Conservation (phyloP, 129 eudicot genomes). For the Tagetes erecta region DNA sequence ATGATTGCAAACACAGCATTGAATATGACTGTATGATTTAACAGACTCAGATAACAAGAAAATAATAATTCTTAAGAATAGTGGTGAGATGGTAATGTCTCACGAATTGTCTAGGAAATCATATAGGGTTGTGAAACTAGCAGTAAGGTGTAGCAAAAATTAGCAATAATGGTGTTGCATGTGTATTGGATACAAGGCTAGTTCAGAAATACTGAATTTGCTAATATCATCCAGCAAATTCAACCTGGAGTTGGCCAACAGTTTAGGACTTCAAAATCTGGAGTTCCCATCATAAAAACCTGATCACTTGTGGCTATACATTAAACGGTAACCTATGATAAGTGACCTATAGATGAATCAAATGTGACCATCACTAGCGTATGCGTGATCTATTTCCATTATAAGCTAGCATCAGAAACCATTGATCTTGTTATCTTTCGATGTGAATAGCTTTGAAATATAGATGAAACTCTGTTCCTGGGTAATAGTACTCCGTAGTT, state of each 20-base stretch:
- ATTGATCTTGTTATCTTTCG: too few relatives aligned
- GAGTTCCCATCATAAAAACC: too few relatives aligned
- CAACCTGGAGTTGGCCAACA: background rate
- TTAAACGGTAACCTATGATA: too few relatives aligned
- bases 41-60: background rate
- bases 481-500: too few relatives aligned
- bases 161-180: background rate
- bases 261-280: background rate
- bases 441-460: too few relatives aligned
- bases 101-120: background rate
- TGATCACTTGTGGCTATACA: too few relatives aligned
- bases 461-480: too few relatives aligned
- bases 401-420: too few relatives aligned
- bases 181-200: background rate
- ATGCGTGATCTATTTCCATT: too few relatives aligned
- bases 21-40: background rate
- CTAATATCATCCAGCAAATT: background rate
- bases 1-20: conserved; percentile 18
- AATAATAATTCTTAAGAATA: background rate
- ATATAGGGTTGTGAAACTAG: conserved; percentile 4
- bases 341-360: too few relatives aligned
- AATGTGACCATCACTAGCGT: too few relatives aligned
- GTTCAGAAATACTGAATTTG: background rate
- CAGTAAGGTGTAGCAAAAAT: background rate
- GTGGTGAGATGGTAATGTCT: background rate